These are phyloP conservation scores for Rutstroemia sp. DNA, from an alignment of 2,329 filamentous ascomycete genomes.

Conservation along the genomic window DNA sequence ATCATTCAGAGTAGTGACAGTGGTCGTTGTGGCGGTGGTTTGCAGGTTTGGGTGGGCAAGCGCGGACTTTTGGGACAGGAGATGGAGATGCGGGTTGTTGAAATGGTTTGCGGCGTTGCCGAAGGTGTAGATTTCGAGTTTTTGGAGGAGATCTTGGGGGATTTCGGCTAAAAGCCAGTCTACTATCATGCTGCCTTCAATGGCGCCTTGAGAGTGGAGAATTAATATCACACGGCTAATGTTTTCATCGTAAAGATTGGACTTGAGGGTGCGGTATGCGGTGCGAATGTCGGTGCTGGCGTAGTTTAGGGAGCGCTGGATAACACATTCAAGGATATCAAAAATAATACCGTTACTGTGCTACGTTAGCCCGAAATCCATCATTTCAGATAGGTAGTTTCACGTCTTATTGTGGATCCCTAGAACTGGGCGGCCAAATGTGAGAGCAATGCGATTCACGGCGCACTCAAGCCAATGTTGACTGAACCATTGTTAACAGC, in stretches of 20 bases:
- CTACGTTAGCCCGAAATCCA: not conserved
- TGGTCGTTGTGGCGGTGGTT: constrained; percentile 29
- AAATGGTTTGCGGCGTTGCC: constrained; percentile 75
- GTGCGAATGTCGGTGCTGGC: constrained; percentile 59
- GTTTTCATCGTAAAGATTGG: constrained; percentile 51
- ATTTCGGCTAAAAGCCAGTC: constrained; percentile 73
- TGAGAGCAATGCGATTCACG: constrained; percentile 62
- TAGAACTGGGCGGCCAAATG: constrained; percentile 62
- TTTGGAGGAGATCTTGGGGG: constrained; percentile 54
- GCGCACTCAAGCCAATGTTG: constrained; percentile 64
- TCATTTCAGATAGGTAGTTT: not conserved
- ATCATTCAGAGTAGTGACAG: not conserved
- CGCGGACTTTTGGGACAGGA: constrained; percentile 37
- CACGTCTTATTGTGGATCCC: constrained; percentile 71
- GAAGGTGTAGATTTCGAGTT: constrained; percentile 73
- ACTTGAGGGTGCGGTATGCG: constrained; percentile 55
- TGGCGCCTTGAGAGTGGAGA: constrained; percentile 70
- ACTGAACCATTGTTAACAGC: constrained; percentile 28
- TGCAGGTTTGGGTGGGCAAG: constrained; percentile 32
- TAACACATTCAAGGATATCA: constrained; percentile 68
- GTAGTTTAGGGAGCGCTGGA: constrained; percentile 69
- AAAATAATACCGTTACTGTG: constrained; percentile 56
- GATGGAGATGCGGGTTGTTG: constrained; percentile 61
- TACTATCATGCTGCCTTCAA: constrained; percentile 64
- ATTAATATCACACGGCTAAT: constrained; percentile 67